A percentile compares a stretch with the other conserved stretches of the same genome.
These are phyloP conservation scores for Ophiostoma sp. DNA, from an alignment of 2,329 filamentous ascomycete species.

Conservation along the genomic window DNA sequence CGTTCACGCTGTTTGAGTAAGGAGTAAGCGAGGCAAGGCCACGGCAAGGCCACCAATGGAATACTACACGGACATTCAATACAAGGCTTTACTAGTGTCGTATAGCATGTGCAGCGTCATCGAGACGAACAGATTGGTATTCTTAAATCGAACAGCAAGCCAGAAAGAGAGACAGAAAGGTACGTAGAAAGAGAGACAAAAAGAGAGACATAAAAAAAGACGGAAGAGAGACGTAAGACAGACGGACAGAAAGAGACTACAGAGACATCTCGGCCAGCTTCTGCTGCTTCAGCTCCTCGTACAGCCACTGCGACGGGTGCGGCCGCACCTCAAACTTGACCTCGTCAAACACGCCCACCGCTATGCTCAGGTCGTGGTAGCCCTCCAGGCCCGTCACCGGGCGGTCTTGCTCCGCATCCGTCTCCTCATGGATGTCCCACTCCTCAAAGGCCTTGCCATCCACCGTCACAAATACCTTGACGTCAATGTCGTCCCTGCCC, in stretches of 20 bases:
- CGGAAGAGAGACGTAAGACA: too few relatives aligned
- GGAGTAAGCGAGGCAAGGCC: background rate
- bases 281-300: conserved; percentile 1
- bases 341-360: conserved; percentile 65
- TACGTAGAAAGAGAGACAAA: background rate
- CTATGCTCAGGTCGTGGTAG: conserved; percentile 62
- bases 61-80: background rate
- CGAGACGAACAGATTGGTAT: background rate
- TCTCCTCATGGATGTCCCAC: conserved; percentile 73
- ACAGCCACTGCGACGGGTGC: conserved; percentile 50
- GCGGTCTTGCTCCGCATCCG: conserved; percentile 56
- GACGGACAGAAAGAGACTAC: too few relatives aligned
- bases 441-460: conserved; percentile 54
- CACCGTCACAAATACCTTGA: conserved; percentile 64
- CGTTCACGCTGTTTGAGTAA: background rate
- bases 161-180: background rate
- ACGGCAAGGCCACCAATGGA: background rate
- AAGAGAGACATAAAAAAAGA: background rate
- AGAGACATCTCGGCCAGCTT: background rate
- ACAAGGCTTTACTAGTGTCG: background rate
- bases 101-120: background rate
- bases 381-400: conserved; percentile 64
- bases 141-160: background rate
- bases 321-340: conserved; percentile 64
- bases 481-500: conserved; percentile 35